A percentile compares a stretch with the other conserved stretches of the same genome.
Evolutionary conservation across 768 basidiomycete species (phyloP).

Genomic region (Serendipita vermifera): DNA sequence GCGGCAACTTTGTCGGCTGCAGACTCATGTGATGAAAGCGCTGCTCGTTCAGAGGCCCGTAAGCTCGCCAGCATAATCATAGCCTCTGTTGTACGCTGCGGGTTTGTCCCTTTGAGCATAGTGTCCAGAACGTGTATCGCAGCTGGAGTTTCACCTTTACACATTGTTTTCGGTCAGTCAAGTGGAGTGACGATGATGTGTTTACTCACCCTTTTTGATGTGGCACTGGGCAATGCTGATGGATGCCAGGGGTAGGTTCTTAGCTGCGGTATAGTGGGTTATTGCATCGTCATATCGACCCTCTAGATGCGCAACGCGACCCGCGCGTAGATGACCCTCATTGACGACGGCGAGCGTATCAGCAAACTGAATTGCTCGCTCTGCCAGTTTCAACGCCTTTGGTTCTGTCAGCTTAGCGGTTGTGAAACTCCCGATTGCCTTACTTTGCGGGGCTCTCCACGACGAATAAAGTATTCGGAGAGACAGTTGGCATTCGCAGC

Average conservation of each 20-base stretch:
- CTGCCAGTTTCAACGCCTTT: slow-evolving; percentile 83
- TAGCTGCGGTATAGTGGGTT: slow-evolving; percentile 53
- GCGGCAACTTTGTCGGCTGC: slow-evolving; percentile 59
- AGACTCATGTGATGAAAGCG: slow-evolving; percentile 60
- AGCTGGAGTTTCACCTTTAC: slow-evolving; percentile 61
- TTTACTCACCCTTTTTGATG: slow-evolving; percentile 55
- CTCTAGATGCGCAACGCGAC: slow-evolving; percentile 64
- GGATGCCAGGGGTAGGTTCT: slow-evolving; percentile 59
- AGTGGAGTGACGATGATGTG: not conserved
- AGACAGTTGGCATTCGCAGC: slow-evolving; percentile 76
- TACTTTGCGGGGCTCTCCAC: slow-evolving; percentile 50
- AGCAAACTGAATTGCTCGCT: slow-evolving; percentile 86
- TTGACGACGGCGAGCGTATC: slow-evolving; percentile 75
- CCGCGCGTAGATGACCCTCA: slow-evolving; percentile 77
- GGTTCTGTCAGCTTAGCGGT: not conserved
- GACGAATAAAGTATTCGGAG: slow-evolving; percentile 64
- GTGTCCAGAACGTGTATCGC: slow-evolving; percentile 79
- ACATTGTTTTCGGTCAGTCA: not conserved
- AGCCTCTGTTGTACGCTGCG: slow-evolving; percentile 64
- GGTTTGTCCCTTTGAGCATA: slow-evolving; percentile 51
- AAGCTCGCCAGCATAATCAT: slow-evolving; percentile 81
- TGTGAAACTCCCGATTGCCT: too few relatives aligned
- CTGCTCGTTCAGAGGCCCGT: slow-evolving; percentile 68
- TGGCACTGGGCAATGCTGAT: slow-evolving; percentile 83
- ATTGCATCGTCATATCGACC: slow-evolving; percentile 51